phyloP scores from a whole-genome alignment of 1,284 basidiomycete genomes.

The Wallemia hederae region DNA sequence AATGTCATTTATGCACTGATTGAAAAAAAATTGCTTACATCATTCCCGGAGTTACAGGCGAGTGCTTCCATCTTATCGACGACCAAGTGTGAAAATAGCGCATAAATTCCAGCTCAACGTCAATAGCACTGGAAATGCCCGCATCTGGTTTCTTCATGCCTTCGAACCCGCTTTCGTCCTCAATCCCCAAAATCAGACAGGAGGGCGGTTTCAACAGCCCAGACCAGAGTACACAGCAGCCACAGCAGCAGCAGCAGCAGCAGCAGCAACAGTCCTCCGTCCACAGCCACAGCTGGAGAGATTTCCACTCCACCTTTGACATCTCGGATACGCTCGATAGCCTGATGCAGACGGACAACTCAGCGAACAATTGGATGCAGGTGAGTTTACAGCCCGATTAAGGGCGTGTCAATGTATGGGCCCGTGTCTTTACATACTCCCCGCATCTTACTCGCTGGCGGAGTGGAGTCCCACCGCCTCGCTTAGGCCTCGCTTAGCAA shows the following conservation, averaged over 20 bases:
- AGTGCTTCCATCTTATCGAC: not conserved
- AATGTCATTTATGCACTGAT: no score
- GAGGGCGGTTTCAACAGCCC: conserved; percentile 2
- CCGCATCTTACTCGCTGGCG: not conserved
- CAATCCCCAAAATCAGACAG: conserved; percentile 2
- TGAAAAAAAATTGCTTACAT: not conserved
- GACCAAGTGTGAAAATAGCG: not conserved
- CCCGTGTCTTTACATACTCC: not conserved
- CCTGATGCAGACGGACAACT: not conserved
- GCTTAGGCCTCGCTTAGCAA: not conserved
- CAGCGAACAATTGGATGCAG: not conserved
- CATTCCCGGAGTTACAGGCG: not conserved
- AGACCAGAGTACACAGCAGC: not conserved
- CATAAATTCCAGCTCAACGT: not conserved
- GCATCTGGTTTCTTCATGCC: not conserved
- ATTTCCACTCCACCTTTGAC: conserved; percentile 1
- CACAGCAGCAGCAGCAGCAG: not conserved
- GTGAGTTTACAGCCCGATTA: not conserved
- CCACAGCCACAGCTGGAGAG: conserved; percentile 1
- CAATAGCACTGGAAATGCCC: not conserved
- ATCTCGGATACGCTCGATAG: conserved; percentile 1
- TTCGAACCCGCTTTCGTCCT: conserved; percentile 1
- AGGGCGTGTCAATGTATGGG: not conserved
- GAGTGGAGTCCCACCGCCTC: conserved; percentile 1
- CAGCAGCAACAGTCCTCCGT: conserved; percentile 1